Evolutionary conservation across 1,284 basidiomycete genomes (phyloP).

Genomic region (Apiotrichum laibachii): DNA sequence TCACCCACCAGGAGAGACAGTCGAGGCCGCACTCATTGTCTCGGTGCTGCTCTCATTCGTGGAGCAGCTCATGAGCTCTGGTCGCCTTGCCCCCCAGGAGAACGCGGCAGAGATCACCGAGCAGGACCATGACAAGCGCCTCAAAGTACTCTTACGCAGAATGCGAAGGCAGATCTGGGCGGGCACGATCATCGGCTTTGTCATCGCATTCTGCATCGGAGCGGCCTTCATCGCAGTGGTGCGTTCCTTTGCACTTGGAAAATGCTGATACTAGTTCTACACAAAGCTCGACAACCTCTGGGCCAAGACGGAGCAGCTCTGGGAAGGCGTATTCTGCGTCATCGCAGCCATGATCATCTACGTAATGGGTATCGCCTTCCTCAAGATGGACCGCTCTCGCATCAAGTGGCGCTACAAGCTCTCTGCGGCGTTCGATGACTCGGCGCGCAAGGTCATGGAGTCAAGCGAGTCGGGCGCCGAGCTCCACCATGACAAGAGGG

Average conservation of each 20-base stretch:
- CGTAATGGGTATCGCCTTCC: slow-evolving; percentile 73
- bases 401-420: slow-evolving; percentile 89
- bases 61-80: slow-evolving; percentile 51
- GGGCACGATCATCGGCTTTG: slow-evolving; percentile 69
- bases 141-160: slow-evolving; percentile 43
- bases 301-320: slow-evolving; percentile 51
- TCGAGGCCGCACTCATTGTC: slow-evolving; percentile 52
- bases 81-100: slow-evolving; percentile 26
- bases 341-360: slow-evolving; percentile 80
- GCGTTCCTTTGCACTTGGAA: slow-evolving; percentile 18
- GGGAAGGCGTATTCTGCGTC: slow-evolving; percentile 71
- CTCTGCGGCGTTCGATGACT: slow-evolving; percentile 64
- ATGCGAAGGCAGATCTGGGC: slow-evolving; percentile 66
- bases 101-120: slow-evolving; percentile 17
- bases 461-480: slow-evolving; percentile 25
- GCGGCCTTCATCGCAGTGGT: slow-evolving; percentile 56
- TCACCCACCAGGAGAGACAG: slow-evolving; percentile 42
- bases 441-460: slow-evolving; percentile 5
- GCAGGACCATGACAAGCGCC: slow-evolving; percentile 18
- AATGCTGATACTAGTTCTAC: slow-evolving; percentile 49
- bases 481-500: slow-evolving; percentile 52
- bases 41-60: slow-evolving; percentile 53
- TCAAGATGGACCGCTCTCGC: slow-evolving; percentile 64
- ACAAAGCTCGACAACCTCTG: slow-evolving; percentile 58
- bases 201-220: slow-evolving; percentile 68